Base-by-base conservation (phyloP, 768 basidiomycete species). In the Mycena latifolia region DNA sequence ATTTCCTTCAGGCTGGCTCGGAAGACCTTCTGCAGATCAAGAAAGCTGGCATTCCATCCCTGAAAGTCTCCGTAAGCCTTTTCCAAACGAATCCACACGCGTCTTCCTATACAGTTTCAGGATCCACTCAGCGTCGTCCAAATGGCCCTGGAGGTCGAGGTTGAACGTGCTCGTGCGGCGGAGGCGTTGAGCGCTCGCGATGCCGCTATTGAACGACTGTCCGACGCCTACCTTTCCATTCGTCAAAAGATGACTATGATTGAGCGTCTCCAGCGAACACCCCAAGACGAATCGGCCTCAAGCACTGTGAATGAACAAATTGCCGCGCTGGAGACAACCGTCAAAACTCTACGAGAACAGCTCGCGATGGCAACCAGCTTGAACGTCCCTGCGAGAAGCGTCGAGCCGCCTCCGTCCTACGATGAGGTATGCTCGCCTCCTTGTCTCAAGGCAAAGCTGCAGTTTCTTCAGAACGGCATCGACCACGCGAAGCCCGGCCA, bases 151-250 rank as follows among this genome's bases (percentile, higher is more conserved):
- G 85, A 87, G 62, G 77, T 88, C 22, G 83, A 88, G 65, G 76
- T 84, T 35, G 88, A 90, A 67, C 81, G 80, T 43, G 61, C 84
- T 53, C 83, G 84, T 52, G 84, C 88, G 1, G 75, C 74, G 24
- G 90, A 92, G 71, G 89, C 88, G 2, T 74, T 89, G 56, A 79
- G 77, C 28, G 91, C 91, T 31, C 86, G 91, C 43, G 91, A 93
- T 71, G 84, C 82, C 31, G 85, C 84, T 18, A 84, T 90, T 2
- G 77, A 84, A 45, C 86, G 85, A 31, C 82, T 93, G 15, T 80
- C 84, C 33, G 84, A 87, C 50, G 89, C 89, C 12, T 90, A 88
- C 71, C 73, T 78, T 17, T 87, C 88, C 0, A 78, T 92, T 69
- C 84, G 84, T n/a, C 83, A 89, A 72, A 91, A 92, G 76, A 81